Evolutionary conservation across 495 filamentous ascomycete genomes (phyloP), one percentile per base, ranked within the genome.

Genomic region (Podospora pseudoanserina): DNA sequence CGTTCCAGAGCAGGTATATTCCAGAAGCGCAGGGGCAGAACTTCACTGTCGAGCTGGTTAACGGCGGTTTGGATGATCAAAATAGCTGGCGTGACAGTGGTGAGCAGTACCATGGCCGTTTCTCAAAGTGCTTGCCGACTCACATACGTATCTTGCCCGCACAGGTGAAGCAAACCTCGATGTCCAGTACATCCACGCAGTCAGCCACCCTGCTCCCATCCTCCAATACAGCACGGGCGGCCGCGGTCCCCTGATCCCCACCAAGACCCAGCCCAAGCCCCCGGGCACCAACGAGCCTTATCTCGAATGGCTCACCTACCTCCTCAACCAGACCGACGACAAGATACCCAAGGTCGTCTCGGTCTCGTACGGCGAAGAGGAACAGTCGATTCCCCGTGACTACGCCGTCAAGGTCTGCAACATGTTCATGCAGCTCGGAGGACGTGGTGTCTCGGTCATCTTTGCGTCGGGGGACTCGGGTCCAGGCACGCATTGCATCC

Each of bases 361-460:
- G 49, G 92, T 88, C 57, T 92, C 89, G 0, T 96, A 95, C 75
- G 91, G 91, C 55, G 92, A 94, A 70, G 86, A 93, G 60, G 92
- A 96, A 75, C 79, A 94, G 79, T 90, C 86, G 4, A 85, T 95
- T 0, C 91, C 91, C 0, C 73, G 81, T 44, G 75, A 82, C 1
- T 96, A 93, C 71, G 88, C 90, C 56, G 79, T 80, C 57, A 84
- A 81, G 54, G 89, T 92, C 4, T 95, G 92, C 81, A 86, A 90
- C 74, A 85, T 91, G 75, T 79, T 83, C 69, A 78, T 76, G 56
- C 79, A 83, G 68, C 86, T 95, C 18, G 92, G 91, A 53, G 86
- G 86, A 39, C 89, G 92, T 27, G 92, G 92, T 60, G 89, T 93
- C 2, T 89, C 90, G 5, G 81, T 96, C 2, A 79, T 96, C 62